These are phyloP conservation scores for Penicillium parvum DNA, from an alignment of 495 filamentous ascomycete species.

Conservation along the genomic window DNA sequence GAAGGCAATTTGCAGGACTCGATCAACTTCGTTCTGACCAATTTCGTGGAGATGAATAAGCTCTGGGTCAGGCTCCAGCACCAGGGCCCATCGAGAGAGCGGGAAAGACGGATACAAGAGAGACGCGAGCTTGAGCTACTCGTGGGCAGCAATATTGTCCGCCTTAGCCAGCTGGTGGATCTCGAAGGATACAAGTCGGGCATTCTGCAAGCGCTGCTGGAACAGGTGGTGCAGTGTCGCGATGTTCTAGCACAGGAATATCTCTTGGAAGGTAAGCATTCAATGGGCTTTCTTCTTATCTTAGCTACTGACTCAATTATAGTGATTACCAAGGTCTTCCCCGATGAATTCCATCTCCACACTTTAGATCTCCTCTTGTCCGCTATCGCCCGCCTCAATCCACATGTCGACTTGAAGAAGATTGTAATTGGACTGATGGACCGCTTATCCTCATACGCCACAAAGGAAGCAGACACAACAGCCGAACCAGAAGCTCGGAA, in stretches of 20 bases:
- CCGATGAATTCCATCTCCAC: constrained; percentile 95
- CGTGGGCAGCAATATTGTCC: constrained; percentile 91
- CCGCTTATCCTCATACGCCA: constrained; percentile 85
- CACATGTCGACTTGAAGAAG: constrained; percentile 93
- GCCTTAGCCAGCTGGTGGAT: constrained; percentile 93
- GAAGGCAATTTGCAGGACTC: constrained; percentile 96
- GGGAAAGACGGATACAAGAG: constrained; percentile 89
- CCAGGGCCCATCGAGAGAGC: constrained; percentile 92
- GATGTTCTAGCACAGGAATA: constrained; percentile 98
- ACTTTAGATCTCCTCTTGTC: constrained; percentile 91
- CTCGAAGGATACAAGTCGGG: constrained; percentile 87
- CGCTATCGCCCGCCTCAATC: constrained; percentile 86
- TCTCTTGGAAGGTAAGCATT: constrained; percentile 69
- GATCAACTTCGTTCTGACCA: constrained; percentile 94
- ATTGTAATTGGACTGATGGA: constrained; percentile 99
- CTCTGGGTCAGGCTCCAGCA: constrained; percentile 97
- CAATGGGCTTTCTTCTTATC: not conserved
- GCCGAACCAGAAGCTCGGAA: constrained; percentile 66
- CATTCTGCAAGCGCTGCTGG: constrained; percentile 82
- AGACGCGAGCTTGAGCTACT: constrained; percentile 90
- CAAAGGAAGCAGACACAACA: constrained; percentile 78
- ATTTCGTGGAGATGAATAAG: constrained; percentile 99
- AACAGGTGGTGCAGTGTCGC: constrained; percentile 96
- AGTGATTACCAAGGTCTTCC: constrained; percentile 99
- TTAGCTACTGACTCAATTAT: constrained; percentile 20